Evolutionary conservation across 2,329 filamentous ascomycete species (phyloP).

Genomic region (Fusarium haematococcum): DNA sequence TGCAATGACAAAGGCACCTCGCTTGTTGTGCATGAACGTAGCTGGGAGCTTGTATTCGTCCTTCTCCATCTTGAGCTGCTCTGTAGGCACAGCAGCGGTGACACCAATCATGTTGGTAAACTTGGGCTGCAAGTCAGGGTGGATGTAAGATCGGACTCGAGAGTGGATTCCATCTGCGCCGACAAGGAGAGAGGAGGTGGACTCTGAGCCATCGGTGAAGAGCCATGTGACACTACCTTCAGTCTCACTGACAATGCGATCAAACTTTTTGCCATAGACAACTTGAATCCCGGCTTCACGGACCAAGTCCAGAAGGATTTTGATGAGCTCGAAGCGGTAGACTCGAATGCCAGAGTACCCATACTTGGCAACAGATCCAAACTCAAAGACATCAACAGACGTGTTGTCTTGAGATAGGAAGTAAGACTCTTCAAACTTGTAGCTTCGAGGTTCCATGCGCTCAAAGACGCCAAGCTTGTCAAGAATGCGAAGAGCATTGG

Average conservation of each 20-base stretch:
- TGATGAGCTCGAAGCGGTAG: constrained; percentile 64
- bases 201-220: constrained; percentile 59
- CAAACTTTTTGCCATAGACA: constrained; percentile 61
- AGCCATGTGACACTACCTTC: constrained; percentile 56
- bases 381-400: constrained; percentile 57
- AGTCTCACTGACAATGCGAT: constrained; percentile 55
- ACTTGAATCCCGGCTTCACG: constrained; percentile 55
- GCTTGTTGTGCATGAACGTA: constrained; percentile 54
- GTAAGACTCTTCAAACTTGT: constrained; percentile 63
- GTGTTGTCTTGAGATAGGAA: constrained; percentile 54
- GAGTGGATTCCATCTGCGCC: constrained; percentile 73
- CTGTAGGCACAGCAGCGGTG: constrained; percentile 49
- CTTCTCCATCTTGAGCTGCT: constrained; percentile 50
- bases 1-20: constrained; percentile 63
- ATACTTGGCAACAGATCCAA: constrained; percentile 60
- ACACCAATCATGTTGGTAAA: constrained; percentile 63
- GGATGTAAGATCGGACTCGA: constrained; percentile 62
- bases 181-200: constrained; percentile 58
- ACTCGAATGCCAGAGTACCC: constrained; percentile 66
- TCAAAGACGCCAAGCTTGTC: constrained; percentile 62
- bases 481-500: constrained; percentile 67
- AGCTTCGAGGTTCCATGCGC: constrained; percentile 57
- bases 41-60: constrained; percentile 55
- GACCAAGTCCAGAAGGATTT: constrained; percentile 58
- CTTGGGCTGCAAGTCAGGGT: constrained; percentile 59